Percentiles rank a stretch among this genome's conserved stretches.
phyloP scores from a whole-genome alignment of 2,329 filamentous ascomycete species.

The Gremmenia infestans region DNA sequence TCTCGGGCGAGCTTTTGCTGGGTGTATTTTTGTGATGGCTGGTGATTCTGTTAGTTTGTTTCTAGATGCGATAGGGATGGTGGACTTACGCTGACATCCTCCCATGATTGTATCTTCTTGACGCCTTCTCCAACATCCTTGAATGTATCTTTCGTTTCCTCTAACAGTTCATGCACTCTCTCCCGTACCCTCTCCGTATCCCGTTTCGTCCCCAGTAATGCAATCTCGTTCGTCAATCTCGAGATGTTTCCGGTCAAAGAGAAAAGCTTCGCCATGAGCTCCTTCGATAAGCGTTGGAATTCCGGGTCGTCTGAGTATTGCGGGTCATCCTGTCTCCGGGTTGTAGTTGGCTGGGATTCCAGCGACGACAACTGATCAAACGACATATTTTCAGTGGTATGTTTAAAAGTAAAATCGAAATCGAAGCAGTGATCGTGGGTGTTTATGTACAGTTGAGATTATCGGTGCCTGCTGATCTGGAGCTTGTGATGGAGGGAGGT shows the following conservation, averaged over 20 bases:
- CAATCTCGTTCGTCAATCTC: constrained; percentile 77
- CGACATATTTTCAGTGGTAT: constrained; percentile 58
- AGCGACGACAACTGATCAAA: constrained; percentile 83
- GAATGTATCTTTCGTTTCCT: constrained; percentile 82
- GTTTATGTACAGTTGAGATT: constrained; percentile 11
- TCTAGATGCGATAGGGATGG: constrained; percentile 11
- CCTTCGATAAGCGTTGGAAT: constrained; percentile 76
- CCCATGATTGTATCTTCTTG: constrained; percentile 86
- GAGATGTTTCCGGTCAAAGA: constrained; percentile 83
- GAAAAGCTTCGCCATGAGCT: constrained; percentile 85
- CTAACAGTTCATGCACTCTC: constrained; percentile 79
- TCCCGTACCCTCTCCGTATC: constrained; percentile 90
- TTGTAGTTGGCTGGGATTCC: constrained; percentile 71
- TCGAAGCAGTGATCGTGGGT: neutral
- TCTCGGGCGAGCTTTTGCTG: constrained; percentile 93
- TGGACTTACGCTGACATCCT: constrained; percentile 66
- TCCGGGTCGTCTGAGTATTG: constrained; percentile 88
- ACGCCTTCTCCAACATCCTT: constrained; percentile 89
- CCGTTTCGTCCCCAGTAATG: constrained; percentile 79
- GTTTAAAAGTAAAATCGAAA: neutral
- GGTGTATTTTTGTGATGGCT: constrained; percentile 95
- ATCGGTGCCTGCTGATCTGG: constrained; percentile 18
- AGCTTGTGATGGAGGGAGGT: constrained; percentile 13
- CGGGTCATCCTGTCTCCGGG: constrained; percentile 63
- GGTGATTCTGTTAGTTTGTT: constrained; percentile 6